A percentile compares a stretch with the other conserved stretches of the same genome.
phyloP scores from a whole-genome alignment of 2,329 filamentous ascomycete species.

The Colletotrichum aenigma region DNA sequence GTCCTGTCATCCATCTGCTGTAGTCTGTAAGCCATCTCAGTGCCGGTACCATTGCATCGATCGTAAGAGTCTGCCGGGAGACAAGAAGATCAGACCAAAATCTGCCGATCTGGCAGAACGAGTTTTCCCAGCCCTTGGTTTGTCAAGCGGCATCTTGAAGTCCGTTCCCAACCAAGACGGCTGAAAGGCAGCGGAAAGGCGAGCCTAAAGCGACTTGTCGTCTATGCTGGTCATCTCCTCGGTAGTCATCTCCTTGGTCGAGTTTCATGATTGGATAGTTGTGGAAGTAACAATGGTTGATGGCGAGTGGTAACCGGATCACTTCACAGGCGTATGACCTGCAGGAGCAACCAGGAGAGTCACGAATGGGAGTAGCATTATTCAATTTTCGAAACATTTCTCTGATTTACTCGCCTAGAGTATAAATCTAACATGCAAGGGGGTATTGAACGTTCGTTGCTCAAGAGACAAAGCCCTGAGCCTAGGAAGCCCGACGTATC shows the following conservation, averaged over 20 bases:
- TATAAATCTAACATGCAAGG: constrained; percentile 12
- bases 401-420: constrained; percentile 3
- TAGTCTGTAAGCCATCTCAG: background rate
- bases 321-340: background rate
- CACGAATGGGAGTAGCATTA: background rate
- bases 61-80: background rate
- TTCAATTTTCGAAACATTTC: background rate
- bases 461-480: background rate
- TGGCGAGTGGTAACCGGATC: background rate
- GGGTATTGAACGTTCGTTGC: constrained; percentile 14
- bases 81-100: background rate
- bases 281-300: background rate
- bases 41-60: background rate
- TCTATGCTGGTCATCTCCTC: background rate
- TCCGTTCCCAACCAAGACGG: background rate
- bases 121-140: background rate
- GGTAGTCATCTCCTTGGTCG: background rate
- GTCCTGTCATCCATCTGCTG: background rate
- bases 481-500: background rate
- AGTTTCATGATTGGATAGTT: background rate
- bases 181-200: background rate
- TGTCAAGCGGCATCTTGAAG: background rate
- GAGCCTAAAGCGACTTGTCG: background rate
- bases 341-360: background rate
- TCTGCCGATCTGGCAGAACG: background rate